These are phyloP conservation scores for Gastrolobium villosum DNA, from an alignment of 306 rosid species.

Conservation along the genomic window DNA sequence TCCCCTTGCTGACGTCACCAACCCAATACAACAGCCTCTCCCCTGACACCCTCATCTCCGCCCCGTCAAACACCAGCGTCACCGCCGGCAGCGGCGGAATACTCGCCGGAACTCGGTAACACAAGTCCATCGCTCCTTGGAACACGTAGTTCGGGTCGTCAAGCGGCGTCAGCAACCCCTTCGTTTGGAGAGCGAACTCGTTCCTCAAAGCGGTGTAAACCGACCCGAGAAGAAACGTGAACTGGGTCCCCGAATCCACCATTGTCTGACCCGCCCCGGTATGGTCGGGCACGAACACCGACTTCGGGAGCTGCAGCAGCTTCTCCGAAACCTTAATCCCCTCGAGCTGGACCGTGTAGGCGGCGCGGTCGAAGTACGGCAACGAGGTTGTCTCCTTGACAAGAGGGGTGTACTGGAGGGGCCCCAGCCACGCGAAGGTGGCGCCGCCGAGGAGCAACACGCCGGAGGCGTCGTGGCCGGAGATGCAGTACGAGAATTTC, in stretches of 20 bases:
- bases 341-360: conserved; percentile 80
- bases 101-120: conserved; percentile 54
- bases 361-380: conserved; percentile 84
- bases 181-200: conserved; percentile 70
- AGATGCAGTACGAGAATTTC: conserved; percentile 89
- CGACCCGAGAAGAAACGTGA: conserved; percentile 81
- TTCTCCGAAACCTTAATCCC: conserved; percentile 71
- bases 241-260: conserved; percentile 92
- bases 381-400: conserved; percentile 63
- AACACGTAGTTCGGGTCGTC: conserved; percentile 71
- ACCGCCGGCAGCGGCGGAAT: conserved; percentile 59
- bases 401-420: conserved; percentile 74
- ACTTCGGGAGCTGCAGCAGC: conserved; percentile 60
- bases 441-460: conserved; percentile 68
- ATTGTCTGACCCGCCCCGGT: conserved; percentile 94
- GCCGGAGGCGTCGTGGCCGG: conserved; percentile 67
- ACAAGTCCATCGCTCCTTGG: conserved; percentile 87
- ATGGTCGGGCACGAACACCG: conserved; percentile 74
- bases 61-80: conserved; percentile 72
- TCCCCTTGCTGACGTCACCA: conserved; percentile 55
- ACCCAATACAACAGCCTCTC: conserved; percentile 73
- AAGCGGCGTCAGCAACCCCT: conserved; percentile 41
- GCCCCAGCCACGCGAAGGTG: conserved; percentile 58
- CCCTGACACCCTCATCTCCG: conserved; percentile 72
- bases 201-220: conserved; percentile 71